Evolutionary conservation across 176 grass and related monocot genomes (phyloP), one percentile per base, ranked within the genome.

Genomic region (Chrysopogon serrulatus): DNA sequence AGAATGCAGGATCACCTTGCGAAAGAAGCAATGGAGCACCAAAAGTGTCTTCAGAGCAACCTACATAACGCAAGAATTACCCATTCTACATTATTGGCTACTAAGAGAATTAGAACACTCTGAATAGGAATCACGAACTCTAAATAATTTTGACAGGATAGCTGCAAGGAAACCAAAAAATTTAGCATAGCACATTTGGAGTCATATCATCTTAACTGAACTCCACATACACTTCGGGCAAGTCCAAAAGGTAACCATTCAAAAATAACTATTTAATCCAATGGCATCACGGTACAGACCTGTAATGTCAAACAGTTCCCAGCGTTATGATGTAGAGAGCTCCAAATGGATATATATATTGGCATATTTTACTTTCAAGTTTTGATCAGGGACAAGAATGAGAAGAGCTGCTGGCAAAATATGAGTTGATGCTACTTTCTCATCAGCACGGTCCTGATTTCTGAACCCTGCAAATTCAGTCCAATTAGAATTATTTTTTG

Each of bases 31-130:
- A 80, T 98, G 95, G 66, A 98, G 95, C 53, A 93, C 92, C 47
- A 98, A 86, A 56, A 93, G 88, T 67, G 92, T 84, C 88, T 98
- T 98, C 79, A 95, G 76, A 53, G 95, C 90, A 80, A 98, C 95
- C 95, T 95, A 79, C 63, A 93, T 19, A 39, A 85, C 36, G 42
- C 27, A 39, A 86, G 43, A 84, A 73, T 19, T 79, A 82, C 57
- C 5, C 3, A 75, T 37, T 37, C 4, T 37, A 37, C 36, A 37
- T 37, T 37, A 39, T 73, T 83, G 17, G 45, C 24, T 87, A 15
- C 30, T 31, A 36, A 16, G 21, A 74, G 62, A 74, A 82, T 41
- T 31, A 67, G 24, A 33, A 56, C 32, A 51, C 26, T 43, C 44
- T 33, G 45, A 71, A 16, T 39, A 78, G 36, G 2, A 71, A 30